Percentiles rank a stretch among this genome's conserved stretches.
phyloP scores from a whole-genome alignment of 2,329 filamentous ascomycete species.

The Gremmenia infestans region DNA sequence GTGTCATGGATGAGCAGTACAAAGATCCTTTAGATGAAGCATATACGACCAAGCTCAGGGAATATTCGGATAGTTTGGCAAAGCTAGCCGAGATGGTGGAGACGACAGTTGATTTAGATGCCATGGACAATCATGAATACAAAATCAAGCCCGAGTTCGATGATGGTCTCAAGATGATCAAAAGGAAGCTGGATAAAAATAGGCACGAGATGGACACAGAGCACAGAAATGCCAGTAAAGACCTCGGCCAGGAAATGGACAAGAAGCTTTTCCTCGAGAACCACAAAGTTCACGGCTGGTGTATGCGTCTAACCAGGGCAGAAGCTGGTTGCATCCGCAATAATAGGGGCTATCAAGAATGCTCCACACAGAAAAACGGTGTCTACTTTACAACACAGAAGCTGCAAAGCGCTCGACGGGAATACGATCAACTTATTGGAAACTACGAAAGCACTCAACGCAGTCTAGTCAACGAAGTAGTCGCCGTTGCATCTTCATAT shows the following conservation, averaged over 20 bases:
- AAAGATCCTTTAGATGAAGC: constrained; percentile 78
- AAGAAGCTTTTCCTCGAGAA: constrained; percentile 99
- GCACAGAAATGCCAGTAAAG: constrained; percentile 68
- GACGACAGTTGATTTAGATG: constrained; percentile 92
- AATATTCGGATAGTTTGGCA: constrained; percentile 70
- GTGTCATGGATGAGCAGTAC: constrained; percentile 93
- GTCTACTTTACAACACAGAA: constrained; percentile 93
- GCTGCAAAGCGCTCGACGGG: constrained; percentile 74
- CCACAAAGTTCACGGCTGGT: constrained; percentile 93
- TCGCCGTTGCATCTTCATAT: constrained; percentile 89
- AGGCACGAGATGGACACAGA: constrained; percentile 79
- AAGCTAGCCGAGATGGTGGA: constrained; percentile 98
- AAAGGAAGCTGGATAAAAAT: constrained; percentile 83
- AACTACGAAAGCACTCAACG: constrained; percentile 95
- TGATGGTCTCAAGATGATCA: constrained; percentile 78
- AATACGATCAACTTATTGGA: constrained; percentile 88
- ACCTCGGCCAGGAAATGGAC: constrained; percentile 87
- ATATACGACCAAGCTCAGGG: constrained; percentile 78
- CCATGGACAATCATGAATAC: constrained; percentile 94
- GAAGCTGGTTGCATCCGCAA: constrained; percentile 93
- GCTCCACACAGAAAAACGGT: constrained; percentile 97
- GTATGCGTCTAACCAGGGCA: constrained; percentile 84
- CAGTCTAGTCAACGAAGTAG: constrained; percentile 86
- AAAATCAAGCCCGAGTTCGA: constrained; percentile 99
- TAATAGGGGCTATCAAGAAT: constrained; percentile 85